phyloP scores from a whole-genome alignment of 306 rosid genomes.

The Pyrus pyrifolia region DNA sequence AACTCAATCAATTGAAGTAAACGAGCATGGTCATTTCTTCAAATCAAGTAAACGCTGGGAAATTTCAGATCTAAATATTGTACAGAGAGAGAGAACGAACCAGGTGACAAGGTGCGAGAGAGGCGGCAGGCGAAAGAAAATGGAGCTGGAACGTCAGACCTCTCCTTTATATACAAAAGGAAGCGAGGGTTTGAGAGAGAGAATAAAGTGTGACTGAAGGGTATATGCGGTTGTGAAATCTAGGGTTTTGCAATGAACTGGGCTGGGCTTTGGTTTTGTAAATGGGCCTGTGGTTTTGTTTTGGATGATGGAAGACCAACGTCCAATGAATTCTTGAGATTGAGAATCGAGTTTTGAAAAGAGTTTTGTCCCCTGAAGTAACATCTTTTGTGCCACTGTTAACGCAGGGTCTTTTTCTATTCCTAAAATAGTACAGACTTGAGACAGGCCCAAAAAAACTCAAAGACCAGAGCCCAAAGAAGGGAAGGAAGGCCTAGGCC shows the following conservation, averaged over 20 bases:
- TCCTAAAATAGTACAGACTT: too few species aligned
- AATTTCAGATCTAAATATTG: background rate
- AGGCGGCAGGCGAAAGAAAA: conserved; percentile 14
- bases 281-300: too few species aligned
- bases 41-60: background rate
- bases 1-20: background rate
- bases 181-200: background rate
- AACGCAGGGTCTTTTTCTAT: too few species aligned
- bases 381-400: too few species aligned
- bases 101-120: conserved; percentile 5
- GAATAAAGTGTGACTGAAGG: background rate
- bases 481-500: too few species aligned
- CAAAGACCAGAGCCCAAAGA: too few species aligned
- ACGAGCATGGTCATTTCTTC: background rate
- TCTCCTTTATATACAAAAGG: background rate
- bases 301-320: background rate
- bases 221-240: conserved; percentile 9
- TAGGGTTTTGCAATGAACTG: conserved; percentile 23
- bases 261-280: conserved; percentile 7
- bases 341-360: background rate
- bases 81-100: background rate
- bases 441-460: too few species aligned
- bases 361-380: too few species aligned
- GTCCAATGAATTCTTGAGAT: background rate
- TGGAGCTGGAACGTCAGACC: background rate